Percentiles rank a stretch among this genome's conserved stretches.
Conservation (phyloP, 1,139 yeast species). For the Insectozyma bohioensis region DNA sequence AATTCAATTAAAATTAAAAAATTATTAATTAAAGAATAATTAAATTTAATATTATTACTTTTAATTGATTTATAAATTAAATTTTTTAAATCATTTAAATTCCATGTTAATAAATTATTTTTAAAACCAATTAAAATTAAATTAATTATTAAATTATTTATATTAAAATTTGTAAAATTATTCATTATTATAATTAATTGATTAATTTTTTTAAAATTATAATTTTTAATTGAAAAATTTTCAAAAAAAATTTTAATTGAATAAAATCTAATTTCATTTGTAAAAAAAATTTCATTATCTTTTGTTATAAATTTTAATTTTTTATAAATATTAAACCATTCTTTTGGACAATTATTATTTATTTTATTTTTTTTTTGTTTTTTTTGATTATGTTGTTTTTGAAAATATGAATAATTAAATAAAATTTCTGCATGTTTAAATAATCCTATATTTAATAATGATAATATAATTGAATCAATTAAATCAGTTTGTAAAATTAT, state of each 20-base stretch:
- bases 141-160: slow-evolving; percentile 14
- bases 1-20: slow-evolving; percentile 1
- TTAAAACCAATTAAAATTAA: no score
- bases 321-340: slow-evolving; percentile 20
- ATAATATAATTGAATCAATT: slow-evolving; percentile 11
- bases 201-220: slow-evolving; percentile 15
- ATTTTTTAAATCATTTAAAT: slow-evolving; percentile 5
- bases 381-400: slow-evolving; percentile 12
- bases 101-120: slow-evolving; percentile 4
- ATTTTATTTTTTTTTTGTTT: no score
- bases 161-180: slow-evolving; percentile 18
- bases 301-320: slow-evolving; percentile 27
- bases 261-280: slow-evolving; percentile 24
- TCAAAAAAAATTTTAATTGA: slow-evolving; percentile 27
- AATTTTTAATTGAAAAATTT: slow-evolving; percentile 14
- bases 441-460: slow-evolving; percentile 10
- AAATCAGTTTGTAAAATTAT: slow-evolving; percentile 7
- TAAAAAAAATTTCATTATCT: slow-evolving; percentile 11
- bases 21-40: not conserved
- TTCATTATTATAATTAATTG: slow-evolving; percentile 20
- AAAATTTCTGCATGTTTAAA: slow-evolving; percentile 13
- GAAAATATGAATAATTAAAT: slow-evolving; percentile 10
- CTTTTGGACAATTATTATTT: no score
- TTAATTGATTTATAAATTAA: not conserved
- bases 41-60: not conserved